Evolutionary conservation across 2,329 filamentous ascomycete species (phyloP), one percentile per base, ranked within the genome.

Genomic region (Neoarthrinium moseri): DNA sequence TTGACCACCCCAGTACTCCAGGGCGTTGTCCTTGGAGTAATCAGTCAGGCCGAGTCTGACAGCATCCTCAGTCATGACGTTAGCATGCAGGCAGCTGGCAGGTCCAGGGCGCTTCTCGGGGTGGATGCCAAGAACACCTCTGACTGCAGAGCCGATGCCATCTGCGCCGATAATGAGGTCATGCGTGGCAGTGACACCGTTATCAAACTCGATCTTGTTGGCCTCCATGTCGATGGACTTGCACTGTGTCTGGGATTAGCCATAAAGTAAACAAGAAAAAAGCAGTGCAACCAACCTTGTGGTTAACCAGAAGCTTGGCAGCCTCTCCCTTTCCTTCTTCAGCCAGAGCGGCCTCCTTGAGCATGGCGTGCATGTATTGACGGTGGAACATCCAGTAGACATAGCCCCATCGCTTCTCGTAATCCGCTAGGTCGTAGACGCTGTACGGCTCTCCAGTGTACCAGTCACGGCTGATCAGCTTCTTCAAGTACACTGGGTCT

Each of bases 1-100:
- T 43, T 81, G 76, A 2, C 84, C 84, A 21, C 84, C 84, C 84
- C 84, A 87, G 68, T 86, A 87, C 61, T 88, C 81, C 0, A 88
- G 68, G 0, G 83, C 83, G 21, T 62, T 69, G 64, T 87, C 62
- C 26, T 73, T 57, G 0, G 80, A 81, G 63, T 84, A 86, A 59
- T 87, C 80, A 24, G 81, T 73, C 0, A 87, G 72, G 2, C 83
- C 83, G 1, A 79, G 67, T 47, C 70, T 72, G 23, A 80, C 72
- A 1, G 79, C 81, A n/a, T 84, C 73, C 29, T 79, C 77, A 0
- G 82, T 84, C 17, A 64, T 64, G 45, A 87, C 80, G 57, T 86
- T 87, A 50, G 79, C 74, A 59, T 86, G 84, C 0, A 86, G 68
- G 55, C 84, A 87, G 62, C 74, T 80, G 3, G 75, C 78, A 5